Percentiles rank a stretch among this genome's conserved stretches.
Evolutionary conservation across 2,329 filamentous ascomycete genomes (phyloP).

Genomic region (Harringtonia aguacate): DNA sequence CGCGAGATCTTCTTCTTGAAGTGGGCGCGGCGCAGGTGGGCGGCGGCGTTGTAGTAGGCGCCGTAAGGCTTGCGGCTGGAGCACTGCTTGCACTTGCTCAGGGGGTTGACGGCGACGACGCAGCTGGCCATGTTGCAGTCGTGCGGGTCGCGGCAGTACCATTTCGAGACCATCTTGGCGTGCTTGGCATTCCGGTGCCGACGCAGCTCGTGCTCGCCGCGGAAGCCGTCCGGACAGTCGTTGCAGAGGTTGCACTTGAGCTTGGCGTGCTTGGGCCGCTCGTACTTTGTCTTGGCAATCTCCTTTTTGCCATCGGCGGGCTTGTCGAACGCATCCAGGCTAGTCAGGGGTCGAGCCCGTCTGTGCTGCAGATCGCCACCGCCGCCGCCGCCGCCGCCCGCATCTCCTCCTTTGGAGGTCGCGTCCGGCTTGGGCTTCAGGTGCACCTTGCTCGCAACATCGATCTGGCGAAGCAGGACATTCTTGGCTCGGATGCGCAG

Average conservation of each 20-base stretch:
- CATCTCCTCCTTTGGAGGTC: conserved; percentile 2
- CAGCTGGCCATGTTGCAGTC: conserved; percentile 24
- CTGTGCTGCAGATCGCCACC: not conserved
- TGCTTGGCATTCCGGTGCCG: conserved; percentile 61
- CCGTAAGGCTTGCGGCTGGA: conserved; percentile 68
- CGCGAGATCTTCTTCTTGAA: conserved; percentile 55
- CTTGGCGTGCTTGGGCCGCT: conserved; percentile 59
- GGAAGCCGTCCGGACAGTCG: conserved; percentile 67
- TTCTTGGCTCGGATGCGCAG: conserved; percentile 36
- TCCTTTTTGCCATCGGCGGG: conserved; percentile 30
- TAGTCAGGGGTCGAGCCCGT: not conserved
- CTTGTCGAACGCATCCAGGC: conserved; percentile 16
- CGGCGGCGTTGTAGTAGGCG: conserved; percentile 90
- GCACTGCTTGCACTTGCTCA: conserved; percentile 79
- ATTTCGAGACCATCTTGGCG: conserved; percentile 41
- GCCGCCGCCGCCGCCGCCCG: too few relatives aligned
- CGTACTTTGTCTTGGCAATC: conserved; percentile 32
- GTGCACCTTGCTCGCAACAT: conserved; percentile 20
- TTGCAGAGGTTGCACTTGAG: conserved; percentile 61
- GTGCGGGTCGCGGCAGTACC: conserved; percentile 44
- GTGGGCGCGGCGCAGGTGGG: conserved; percentile 78
- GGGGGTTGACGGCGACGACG: conserved; percentile 48
- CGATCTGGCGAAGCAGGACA: conserved; percentile 32
- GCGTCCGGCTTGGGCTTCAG: conserved; percentile 6
- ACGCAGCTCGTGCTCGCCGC: conserved; percentile 73